phyloP scores from a whole-genome alignment of 805 yeast genomes.

The Hanseniaspora valbyensis region DNA sequence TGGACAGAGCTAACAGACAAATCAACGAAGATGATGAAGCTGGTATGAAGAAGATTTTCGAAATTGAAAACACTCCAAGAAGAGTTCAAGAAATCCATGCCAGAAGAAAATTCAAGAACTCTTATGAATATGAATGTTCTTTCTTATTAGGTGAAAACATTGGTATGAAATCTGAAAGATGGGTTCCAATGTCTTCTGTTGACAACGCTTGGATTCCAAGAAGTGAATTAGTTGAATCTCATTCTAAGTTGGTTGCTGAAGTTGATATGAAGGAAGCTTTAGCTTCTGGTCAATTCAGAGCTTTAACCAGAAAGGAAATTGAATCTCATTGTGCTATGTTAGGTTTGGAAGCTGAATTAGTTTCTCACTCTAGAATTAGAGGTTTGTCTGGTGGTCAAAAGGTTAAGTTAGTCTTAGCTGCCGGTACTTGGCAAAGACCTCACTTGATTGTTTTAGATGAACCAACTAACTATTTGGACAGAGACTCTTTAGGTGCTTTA shows the following conservation, averaged over 20 bases:
- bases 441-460: constrained; percentile 98
- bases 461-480: constrained; percentile 98
- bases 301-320: constrained; percentile 98
- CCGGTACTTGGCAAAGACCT: constrained; percentile 99
- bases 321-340: constrained; percentile 97
- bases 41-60: constrained; percentile 98
- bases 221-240: constrained; percentile 94
- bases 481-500: constrained; percentile 99
- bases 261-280: constrained; percentile 99
- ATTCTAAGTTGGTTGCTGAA: constrained; percentile 98
- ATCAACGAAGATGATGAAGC: constrained; percentile 94
- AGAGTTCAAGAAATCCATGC: constrained; percentile 88
- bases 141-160: constrained; percentile 96
- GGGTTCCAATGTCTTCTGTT: constrained; percentile 99
- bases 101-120: constrained; percentile 99
- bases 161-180: constrained; percentile 97
- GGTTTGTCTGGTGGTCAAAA: constrained; percentile 99
- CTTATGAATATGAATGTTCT: constrained; percentile 98
- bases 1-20: constrained; percentile 99
- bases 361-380: constrained; percentile 98
- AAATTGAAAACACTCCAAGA: constrained; percentile 97
- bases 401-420: constrained; percentile 98
- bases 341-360: constrained; percentile 98
- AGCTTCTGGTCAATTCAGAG: constrained; percentile 99
- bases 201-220: constrained; percentile 99